phyloP scores from a whole-genome alignment of 805 yeast genomes.

The Yarrowia hollandica region DNA sequence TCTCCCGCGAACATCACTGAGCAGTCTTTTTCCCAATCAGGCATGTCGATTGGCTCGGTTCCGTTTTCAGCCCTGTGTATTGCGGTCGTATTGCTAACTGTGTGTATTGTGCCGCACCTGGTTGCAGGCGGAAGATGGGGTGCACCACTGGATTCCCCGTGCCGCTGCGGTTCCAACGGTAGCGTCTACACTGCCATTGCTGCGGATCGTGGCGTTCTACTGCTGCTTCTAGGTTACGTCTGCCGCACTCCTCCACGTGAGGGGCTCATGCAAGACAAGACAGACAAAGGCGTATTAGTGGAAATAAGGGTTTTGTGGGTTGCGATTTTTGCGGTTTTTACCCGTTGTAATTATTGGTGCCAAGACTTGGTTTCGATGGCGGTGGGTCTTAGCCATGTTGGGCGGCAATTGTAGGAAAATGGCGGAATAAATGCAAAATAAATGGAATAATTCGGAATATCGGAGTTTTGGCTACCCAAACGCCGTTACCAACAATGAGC shows the following conservation, averaged over 20 bases:
- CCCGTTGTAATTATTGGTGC: background rate
- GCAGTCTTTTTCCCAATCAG: conserved; percentile 1
- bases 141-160: background rate
- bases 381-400: too few relatives aligned
- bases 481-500: background rate
- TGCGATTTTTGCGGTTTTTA: background rate
- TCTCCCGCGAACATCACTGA: conserved; percentile 2
- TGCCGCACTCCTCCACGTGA: conserved; percentile 22
- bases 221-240: conserved; percentile 1
- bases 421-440: too few relatives aligned
- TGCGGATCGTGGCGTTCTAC: conserved; percentile 7
- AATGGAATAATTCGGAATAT: background rate
- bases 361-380: too few relatives aligned
- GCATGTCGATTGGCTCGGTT: conserved; percentile 1
- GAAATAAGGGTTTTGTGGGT: background rate
- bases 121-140: too few relatives aligned
- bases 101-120: too few relatives aligned
- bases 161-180: background rate
- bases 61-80: background rate
- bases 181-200: background rate
- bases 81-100: conserved; percentile 6
- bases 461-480: background rate
- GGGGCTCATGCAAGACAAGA: background rate
- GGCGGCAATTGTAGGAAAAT: too few relatives aligned
- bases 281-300: background rate